Conservation (phyloP, 345 rosid genomes). For the sweet orange (Citrus sinensis) region DNA sequence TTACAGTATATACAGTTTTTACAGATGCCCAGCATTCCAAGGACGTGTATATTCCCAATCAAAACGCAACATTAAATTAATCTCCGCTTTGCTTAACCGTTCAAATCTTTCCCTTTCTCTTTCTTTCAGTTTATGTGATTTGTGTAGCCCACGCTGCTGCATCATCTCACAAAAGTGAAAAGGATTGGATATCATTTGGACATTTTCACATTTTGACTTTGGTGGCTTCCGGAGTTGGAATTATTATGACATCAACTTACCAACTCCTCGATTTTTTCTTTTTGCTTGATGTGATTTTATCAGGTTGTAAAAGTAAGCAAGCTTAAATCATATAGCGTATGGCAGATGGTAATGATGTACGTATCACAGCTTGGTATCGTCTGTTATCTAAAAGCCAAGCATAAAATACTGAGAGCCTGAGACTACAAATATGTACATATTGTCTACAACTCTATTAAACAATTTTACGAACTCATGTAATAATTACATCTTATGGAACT, state of each 20-base stretch:
- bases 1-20: not conserved
- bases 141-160: not conserved
- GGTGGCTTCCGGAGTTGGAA: conserved; percentile 8
- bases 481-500: no score
- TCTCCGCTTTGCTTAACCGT: not conserved
- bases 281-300: not conserved
- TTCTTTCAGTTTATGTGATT: not conserved
- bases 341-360: not conserved
- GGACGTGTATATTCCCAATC: not conserved
- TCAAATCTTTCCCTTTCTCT: not conserved
- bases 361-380: not conserved
- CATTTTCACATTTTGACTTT: conserved; percentile 15
- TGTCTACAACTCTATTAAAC: not conserved
- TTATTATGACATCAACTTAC: conserved; percentile 6
- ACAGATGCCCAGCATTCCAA: not conserved
- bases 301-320: not conserved
- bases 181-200: not conserved
- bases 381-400: not conserved
- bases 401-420: no score
- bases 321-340: not conserved
- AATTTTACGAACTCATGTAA: not conserved
- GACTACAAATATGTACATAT: no score
- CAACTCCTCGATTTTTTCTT: not conserved
- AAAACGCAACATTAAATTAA: not conserved
- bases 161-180: not conserved